phyloP scores from a whole-genome alignment of 2,329 filamentous ascomycete genomes.

The Cytospora chrysosperma region DNA sequence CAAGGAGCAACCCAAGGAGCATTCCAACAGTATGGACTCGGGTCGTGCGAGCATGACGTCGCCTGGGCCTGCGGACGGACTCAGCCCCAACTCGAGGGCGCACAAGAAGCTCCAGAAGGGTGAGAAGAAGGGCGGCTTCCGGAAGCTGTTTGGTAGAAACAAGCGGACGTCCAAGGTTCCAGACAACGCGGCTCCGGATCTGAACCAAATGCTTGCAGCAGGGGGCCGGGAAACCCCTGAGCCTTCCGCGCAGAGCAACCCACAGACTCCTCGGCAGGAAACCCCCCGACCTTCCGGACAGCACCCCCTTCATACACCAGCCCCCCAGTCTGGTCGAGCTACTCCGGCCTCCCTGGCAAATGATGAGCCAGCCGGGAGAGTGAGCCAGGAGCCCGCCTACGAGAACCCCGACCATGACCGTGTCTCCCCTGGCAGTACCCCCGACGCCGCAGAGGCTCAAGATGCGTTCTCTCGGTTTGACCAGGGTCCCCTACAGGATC shows the following conservation, averaged over 20 bases:
- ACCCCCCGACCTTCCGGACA: not conserved
- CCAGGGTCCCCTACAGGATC: slow-evolving; percentile 83
- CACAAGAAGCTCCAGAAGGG: slow-evolving; percentile 37
- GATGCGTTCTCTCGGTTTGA: slow-evolving; percentile 70
- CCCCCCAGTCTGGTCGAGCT: slow-evolving; percentile 7
- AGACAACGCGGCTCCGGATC: slow-evolving; percentile 51
- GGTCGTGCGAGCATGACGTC: slow-evolving; percentile 40
- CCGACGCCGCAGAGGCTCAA: slow-evolving; percentile 58
- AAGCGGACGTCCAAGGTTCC: slow-evolving; percentile 58
- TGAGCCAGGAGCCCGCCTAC: slow-evolving; percentile 38
- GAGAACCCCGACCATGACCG: slow-evolving; percentile 46
- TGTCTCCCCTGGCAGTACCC: slow-evolving; percentile 59
- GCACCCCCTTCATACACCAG: slow-evolving; percentile 6
- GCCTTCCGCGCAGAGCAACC: not conserved
- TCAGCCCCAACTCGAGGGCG: slow-evolving; percentile 44
- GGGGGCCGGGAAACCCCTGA: slow-evolving; percentile 21
- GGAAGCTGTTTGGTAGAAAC: slow-evolving; percentile 66
- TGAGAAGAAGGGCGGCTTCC: slow-evolving; percentile 48
- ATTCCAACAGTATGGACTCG: slow-evolving; percentile 35
- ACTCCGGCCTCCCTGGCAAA: slow-evolving; percentile 26
- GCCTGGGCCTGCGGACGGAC: slow-evolving; percentile 36
- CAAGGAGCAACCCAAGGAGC: slow-evolving; percentile 38
- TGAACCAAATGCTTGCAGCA: slow-evolving; percentile 50
- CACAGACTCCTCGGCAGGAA: slow-evolving; percentile 22
- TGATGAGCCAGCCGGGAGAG: slow-evolving; percentile 26